Conservation (phyloP, 2,329 filamentous ascomycete species). For the Fusarium austroafricanum region DNA sequence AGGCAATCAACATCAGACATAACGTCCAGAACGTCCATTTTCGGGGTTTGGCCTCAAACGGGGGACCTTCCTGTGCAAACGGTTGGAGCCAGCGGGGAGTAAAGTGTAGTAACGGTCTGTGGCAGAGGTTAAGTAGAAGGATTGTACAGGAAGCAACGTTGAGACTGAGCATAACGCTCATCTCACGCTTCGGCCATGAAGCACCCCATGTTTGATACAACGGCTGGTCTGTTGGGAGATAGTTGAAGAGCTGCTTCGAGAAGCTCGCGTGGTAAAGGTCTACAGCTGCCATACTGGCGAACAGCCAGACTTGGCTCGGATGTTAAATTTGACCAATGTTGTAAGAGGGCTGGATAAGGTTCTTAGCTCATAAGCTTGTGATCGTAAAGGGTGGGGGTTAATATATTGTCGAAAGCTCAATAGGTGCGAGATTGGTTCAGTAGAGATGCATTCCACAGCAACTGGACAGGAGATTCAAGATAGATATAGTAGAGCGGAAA, state of each 20-base stretch:
- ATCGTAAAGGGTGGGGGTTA: background rate
- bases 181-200: conserved; percentile 21
- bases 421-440: background rate
- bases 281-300: conserved; percentile 24
- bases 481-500: conserved; percentile 5
- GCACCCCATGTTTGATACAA: conserved; percentile 4
- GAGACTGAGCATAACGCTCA: conserved; percentile 37
- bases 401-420: background rate
- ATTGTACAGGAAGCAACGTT: conserved; percentile 46
- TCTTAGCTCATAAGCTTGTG: conserved; percentile 16
- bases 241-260: conserved; percentile 25
- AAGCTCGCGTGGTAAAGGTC: conserved; percentile 27
- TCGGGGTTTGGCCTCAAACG: conserved; percentile 40
- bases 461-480: background rate
- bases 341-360: background rate
- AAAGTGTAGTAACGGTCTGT: conserved; percentile 41
- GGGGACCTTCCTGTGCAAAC: conserved; percentile 56
- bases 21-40: conserved; percentile 56
- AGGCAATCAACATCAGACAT: conserved; percentile 49
- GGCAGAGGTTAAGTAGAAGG: conserved; percentile 47
- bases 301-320: conserved; percentile 3
- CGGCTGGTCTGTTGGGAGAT: background rate
- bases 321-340: background rate
- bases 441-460: background rate
- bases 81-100: conserved; percentile 56